Evolutionary conservation across 179 eudicot species (phyloP).

Genomic region (Patellifolia procumbens): DNA sequence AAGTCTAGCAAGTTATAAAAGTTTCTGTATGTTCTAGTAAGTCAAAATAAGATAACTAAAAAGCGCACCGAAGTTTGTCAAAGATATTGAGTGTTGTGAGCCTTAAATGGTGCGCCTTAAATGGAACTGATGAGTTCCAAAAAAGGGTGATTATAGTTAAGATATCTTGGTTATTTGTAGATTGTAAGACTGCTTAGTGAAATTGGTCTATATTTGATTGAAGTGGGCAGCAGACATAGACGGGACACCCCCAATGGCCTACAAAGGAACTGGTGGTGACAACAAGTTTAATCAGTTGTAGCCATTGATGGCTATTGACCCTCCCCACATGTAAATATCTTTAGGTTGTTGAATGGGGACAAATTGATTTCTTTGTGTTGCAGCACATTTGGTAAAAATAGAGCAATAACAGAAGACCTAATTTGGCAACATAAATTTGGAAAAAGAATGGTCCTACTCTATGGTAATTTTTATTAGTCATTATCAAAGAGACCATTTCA

Average conservation of each 20-base stretch:
- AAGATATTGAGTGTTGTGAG: no score
- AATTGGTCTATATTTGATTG: background rate
- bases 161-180: no score
- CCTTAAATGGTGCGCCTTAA: no score
- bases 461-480: no score
- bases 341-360: background rate
- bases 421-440: constrained; percentile 5
- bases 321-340: constrained; percentile 5
- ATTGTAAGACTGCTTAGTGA: no score
- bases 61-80: no score
- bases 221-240: background rate
- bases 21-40: no score
- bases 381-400: constrained; percentile 6
- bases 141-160: no score
- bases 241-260: background rate
- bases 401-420: background rate
- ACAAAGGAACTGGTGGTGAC: background rate
- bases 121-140: no score
- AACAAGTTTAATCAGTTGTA: background rate
- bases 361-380: constrained; percentile 8
- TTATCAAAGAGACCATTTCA: no score
- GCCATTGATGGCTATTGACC: background rate
- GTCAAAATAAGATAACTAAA: no score
- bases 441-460: background rate
- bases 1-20: no score